phyloP scores from a whole-genome alignment of 2,329 filamentous ascomycete species.

The Exophiala lecanii-corni region DNA sequence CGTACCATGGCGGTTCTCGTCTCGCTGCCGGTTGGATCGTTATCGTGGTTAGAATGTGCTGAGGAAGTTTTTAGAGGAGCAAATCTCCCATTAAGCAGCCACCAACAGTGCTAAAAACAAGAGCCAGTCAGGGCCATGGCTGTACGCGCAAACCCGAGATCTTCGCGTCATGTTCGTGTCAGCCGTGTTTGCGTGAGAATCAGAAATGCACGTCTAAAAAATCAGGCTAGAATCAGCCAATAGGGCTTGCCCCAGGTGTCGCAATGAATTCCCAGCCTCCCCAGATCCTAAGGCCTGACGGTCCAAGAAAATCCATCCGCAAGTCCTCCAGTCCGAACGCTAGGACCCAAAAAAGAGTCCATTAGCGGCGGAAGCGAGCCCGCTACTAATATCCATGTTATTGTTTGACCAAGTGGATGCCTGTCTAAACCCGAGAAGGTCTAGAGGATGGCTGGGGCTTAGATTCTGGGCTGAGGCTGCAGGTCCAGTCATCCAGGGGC shows the following conservation, averaged over 20 bases:
- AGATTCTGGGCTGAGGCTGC: constrained; percentile 7
- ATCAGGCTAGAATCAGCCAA: too few relatives aligned
- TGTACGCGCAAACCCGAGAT: too few relatives aligned
- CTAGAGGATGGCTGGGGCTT: constrained; percentile 7
- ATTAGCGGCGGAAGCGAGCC: constrained; percentile 21
- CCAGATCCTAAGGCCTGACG: background rate
- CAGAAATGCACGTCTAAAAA: too few relatives aligned
- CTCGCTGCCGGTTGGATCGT: too few relatives aligned
- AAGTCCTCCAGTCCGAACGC: constrained; percentile 1
- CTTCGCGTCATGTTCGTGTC: constrained; percentile 18
- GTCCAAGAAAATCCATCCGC: background rate
- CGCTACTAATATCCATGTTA: constrained; percentile 21
- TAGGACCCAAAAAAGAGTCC: background rate
- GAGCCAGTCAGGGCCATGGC: too few relatives aligned
- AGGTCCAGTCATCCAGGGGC: background rate
- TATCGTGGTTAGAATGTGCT: too few relatives aligned
- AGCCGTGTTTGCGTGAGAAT: background rate
- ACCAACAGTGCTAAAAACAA: too few relatives aligned
- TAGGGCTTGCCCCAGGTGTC: background rate
- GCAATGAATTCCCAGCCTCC: constrained; percentile 1
- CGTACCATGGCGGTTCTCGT: too few relatives aligned
- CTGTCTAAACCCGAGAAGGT: background rate
- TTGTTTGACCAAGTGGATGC: background rate
- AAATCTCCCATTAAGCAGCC: too few relatives aligned
- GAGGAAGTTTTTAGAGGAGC: too few relatives aligned